phyloP scores from a whole-genome alignment of 176 grass and related monocot species.

The Miscanthus lutarioriparius region DNA sequence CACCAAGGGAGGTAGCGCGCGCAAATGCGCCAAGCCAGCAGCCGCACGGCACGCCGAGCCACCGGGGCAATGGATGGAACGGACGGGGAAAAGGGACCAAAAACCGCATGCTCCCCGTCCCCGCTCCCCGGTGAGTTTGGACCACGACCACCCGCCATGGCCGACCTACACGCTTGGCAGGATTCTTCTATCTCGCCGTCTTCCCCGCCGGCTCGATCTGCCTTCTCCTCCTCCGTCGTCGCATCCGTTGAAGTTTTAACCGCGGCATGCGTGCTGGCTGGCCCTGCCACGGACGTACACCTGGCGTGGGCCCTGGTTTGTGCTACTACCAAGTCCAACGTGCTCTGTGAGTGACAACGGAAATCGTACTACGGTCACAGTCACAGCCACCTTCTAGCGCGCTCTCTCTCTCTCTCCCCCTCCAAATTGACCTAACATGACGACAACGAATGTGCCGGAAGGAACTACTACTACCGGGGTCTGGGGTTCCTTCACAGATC shows the following conservation, averaged over 20 bases:
- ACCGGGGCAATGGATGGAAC: background rate
- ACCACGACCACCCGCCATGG: background rate
- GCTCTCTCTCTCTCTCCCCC: no score
- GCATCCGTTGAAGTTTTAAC: no score
- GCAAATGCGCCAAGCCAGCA: constrained; percentile 28
- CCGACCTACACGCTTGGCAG: background rate
- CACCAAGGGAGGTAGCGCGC: background rate
- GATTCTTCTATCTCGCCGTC: background rate
- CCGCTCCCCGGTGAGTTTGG: background rate
- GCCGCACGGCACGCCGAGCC: constrained; percentile 11
- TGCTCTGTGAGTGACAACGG: background rate
- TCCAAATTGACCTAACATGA: background rate
- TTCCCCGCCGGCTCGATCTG: background rate
- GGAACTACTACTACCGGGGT: background rate
- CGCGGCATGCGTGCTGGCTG: no score
- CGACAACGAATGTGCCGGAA: background rate
- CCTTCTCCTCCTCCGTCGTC: background rate
- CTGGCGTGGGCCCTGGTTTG: background rate
- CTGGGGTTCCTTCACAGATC: background rate
- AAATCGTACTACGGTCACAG: background rate
- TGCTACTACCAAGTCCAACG: no score
- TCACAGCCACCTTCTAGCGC: background rate
- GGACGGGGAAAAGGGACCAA: background rate
- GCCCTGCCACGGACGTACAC: background rate
- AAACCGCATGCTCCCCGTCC: background rate